A percentile compares a stretch with the other conserved stretches of the same genome.
These are phyloP conservation scores for Fusarium goolgardi DNA, from an alignment of 2,329 filamentous ascomycete species.

Conservation along the genomic window DNA sequence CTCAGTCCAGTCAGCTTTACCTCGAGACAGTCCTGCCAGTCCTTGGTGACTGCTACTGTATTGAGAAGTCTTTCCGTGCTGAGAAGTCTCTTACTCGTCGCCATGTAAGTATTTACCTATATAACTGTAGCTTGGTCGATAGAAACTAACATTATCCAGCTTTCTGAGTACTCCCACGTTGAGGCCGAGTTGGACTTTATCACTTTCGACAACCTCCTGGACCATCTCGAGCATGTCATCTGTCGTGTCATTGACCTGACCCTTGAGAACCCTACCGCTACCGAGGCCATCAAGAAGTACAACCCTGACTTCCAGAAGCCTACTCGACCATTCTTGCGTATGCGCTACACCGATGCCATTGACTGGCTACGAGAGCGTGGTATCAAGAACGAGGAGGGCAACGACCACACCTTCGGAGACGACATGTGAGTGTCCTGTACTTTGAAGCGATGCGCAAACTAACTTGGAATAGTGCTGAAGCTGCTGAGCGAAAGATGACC, in stretches of 20 bases:
- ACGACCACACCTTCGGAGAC: constrained; percentile 91
- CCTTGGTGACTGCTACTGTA: constrained; percentile 95
- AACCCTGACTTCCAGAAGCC: constrained; percentile 92
- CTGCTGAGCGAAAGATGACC: constrained; percentile 96
- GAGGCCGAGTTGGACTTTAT: constrained; percentile 98
- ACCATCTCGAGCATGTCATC: constrained; percentile 87
- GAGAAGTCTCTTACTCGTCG: constrained; percentile 95
- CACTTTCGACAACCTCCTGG: constrained; percentile 87
- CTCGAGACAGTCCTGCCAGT: constrained; percentile 93
- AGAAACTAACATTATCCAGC: constrained; percentile 36
- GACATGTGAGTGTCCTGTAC: constrained; percentile 69
- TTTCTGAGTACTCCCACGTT: constrained; percentile 96
- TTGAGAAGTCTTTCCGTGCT: constrained; percentile 98
- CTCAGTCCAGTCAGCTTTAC: constrained; percentile 96
- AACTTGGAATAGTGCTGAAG: constrained; percentile 71
- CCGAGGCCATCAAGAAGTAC: constrained; percentile 80
- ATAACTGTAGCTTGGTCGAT: not conserved
- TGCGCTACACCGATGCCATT: constrained; percentile 95
- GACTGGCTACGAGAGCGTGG: constrained; percentile 91
- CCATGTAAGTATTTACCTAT: constrained; percentile 60
- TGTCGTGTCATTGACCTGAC: constrained; percentile 85
- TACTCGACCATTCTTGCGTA: constrained; percentile 87
- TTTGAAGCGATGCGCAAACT: not conserved
- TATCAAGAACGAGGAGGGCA: constrained; percentile 91
- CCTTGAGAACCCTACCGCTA: constrained; percentile 77